Conservation (phyloP, 2,329 filamentous ascomycete species). For the Phialocephala sp. region DNA sequence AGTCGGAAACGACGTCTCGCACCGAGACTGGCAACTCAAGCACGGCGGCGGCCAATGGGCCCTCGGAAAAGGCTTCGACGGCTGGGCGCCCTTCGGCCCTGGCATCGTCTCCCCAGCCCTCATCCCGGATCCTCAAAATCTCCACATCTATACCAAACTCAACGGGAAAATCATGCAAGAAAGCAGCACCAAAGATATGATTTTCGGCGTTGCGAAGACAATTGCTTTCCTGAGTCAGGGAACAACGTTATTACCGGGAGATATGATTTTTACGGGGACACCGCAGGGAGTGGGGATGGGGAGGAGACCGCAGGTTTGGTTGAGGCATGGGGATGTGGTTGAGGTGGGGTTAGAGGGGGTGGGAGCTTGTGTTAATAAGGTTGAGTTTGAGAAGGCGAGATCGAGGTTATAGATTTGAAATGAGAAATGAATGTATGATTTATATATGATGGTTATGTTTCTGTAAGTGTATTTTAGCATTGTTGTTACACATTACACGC, state of each 20-base stretch:
- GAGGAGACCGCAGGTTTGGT: constrained; percentile 67
- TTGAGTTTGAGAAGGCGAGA: constrained; percentile 51
- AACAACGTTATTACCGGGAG: constrained; percentile 66
- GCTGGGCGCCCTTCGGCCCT: constrained; percentile 76
- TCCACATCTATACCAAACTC: constrained; percentile 62
- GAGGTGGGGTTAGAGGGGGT: constrained; percentile 71
- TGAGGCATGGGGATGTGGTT: constrained; percentile 73
- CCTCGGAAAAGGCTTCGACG: constrained; percentile 76
- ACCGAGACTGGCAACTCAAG: constrained; percentile 77
- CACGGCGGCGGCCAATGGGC: constrained; percentile 73
- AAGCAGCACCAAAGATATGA: constrained; percentile 64
- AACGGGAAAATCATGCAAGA: constrained; percentile 65
- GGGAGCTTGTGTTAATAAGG: constrained; percentile 62
- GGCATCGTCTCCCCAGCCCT: constrained; percentile 66
- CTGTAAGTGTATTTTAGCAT: neutral
- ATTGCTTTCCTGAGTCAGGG: constrained; percentile 66
- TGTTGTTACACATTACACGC: neutral
- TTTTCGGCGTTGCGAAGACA: constrained; percentile 64
- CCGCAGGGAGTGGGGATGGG: constrained; percentile 76
- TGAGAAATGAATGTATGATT: too few relatives aligned
- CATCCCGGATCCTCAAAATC: constrained; percentile 61
- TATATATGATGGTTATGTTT: too few relatives aligned
- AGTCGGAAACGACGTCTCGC: constrained; percentile 80
- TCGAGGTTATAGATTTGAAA: constrained; percentile 32
- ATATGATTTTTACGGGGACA: constrained; percentile 71